phyloP scores from a whole-genome alignment of 1,284 basidiomycete genomes.

The Gomphus sp. region DNA sequence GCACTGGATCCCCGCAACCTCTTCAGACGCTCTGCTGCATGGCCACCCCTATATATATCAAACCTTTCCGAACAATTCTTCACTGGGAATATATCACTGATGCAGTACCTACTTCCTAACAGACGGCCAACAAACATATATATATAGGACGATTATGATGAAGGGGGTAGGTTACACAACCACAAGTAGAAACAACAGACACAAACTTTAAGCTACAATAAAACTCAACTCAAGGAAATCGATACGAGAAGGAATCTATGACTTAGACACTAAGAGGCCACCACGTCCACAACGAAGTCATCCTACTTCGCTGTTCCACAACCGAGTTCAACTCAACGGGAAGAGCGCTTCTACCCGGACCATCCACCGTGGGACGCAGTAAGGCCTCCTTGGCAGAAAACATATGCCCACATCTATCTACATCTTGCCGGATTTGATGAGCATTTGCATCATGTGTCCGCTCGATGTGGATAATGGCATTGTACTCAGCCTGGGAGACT shows the following conservation, averaged over 20 bases:
- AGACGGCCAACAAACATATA: background rate
- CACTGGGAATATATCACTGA: no score
- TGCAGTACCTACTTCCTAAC: background rate
- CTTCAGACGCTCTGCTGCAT: no score
- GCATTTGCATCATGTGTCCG: background rate
- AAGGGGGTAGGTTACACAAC: background rate
- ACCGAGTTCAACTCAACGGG: constrained; percentile 35
- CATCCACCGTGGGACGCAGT: constrained; percentile 24
- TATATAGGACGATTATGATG: background rate
- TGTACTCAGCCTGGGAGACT: background rate
- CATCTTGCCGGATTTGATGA: background rate
- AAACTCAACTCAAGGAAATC: background rate
- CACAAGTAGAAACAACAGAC: background rate
- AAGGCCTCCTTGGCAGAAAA: background rate
- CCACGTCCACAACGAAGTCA: background rate
- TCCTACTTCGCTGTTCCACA: constrained; percentile 38
- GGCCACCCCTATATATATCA: background rate
- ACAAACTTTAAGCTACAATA: background rate
- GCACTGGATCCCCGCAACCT: no score
- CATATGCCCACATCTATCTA: background rate
- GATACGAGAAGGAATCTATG: background rate
- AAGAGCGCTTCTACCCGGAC: constrained; percentile 21
- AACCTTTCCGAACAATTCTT: background rate
- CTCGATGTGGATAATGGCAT: background rate
- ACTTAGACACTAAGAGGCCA: background rate